phyloP scores from a whole-genome alignment of 1,284 basidiomycete species.

The Leccinum huronense region DNA sequence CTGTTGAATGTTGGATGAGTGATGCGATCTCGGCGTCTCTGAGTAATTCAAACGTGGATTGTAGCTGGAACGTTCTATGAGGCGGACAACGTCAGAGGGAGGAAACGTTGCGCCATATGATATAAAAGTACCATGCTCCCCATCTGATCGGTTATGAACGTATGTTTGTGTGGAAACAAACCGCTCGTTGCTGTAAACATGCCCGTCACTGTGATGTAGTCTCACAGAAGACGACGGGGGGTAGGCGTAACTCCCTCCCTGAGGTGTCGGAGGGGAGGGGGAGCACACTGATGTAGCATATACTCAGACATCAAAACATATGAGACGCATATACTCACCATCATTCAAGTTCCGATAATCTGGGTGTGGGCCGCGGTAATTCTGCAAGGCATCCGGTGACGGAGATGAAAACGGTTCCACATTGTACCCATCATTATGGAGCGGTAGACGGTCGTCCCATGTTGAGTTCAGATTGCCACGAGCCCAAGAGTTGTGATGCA shows the following conservation, averaged over 20 bases:
- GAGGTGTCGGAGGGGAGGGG: slow-evolving; percentile 39
- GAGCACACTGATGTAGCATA: slow-evolving; percentile 34
- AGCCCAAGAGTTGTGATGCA: slow-evolving; percentile 17
- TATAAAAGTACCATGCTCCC: slow-evolving; percentile 12
- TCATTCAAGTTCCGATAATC: slow-evolving; percentile 33
- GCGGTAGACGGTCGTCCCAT: background rate
- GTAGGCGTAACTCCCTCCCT: slow-evolving; percentile 6
- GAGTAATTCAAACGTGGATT: background rate
- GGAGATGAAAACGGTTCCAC: slow-evolving; percentile 13
- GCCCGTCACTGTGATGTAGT: slow-evolving; percentile 2
- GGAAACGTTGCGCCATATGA: background rate
- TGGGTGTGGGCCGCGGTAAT: slow-evolving; percentile 5
- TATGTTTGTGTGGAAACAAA: background rate
- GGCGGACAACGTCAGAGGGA: slow-evolving; percentile 1
- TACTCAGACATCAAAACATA: background rate
- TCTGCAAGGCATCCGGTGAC: slow-evolving; percentile 7
- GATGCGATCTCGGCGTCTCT: slow-evolving; percentile 2
- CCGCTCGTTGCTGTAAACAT: slow-evolving; percentile 5
- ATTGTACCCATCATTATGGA: slow-evolving; percentile 1
- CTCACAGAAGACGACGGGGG: slow-evolving; percentile 12
- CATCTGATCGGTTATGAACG: background rate
- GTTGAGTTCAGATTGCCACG: background rate
- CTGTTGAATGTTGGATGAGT: background rate
- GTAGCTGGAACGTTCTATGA: slow-evolving; percentile 13
- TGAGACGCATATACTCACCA: slow-evolving; percentile 51